Evolutionary conservation across 305 asterid genomes (phyloP), one percentile per base, ranked within the genome.

Genomic region (Fraxinus velutina): DNA sequence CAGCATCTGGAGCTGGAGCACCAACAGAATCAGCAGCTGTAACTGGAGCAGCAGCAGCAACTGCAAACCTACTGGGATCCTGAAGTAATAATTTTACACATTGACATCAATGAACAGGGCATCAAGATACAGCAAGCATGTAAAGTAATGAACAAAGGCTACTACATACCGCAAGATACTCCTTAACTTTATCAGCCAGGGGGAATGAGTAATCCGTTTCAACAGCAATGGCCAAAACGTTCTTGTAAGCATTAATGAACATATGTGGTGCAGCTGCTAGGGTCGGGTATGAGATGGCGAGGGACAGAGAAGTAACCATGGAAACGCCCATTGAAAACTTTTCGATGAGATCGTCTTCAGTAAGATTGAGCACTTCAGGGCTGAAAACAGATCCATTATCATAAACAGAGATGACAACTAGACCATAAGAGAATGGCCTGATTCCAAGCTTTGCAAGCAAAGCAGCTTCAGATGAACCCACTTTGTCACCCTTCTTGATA

Each of bases 341-440:
- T 17, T 57, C 86, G 6, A 80, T 50, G 4, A 86, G 83, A 55
- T 86, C 42, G 9, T 36, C 42, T 36, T 36, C 42, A 6, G 42
- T 36, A 7, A 36, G 42, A 36, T 36, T 9, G 9, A 36, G 42
- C 42, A 36, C 42, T 36, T 6, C 42, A 36, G 42, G 42, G 42
- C 86, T 83, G 15, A 86, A 86, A 6, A 86, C 84, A 0, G 86
- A 82, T 22, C 84, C 86, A 47, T 79, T 82, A 50, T 82, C 84
- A 30, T 71, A 85, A 0, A 82, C 86, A 2, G 84, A 83, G 6
- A 12, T 17, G 0, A 86, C 78, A 4, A 83, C 2, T 37, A 83
- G 86, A 70, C 88, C 88, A 74, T 83, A 86, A 15, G 86, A 83
- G 71, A 86, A 86, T 7, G 86, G 86, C 83, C 86, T 77, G 30